Percentiles rank a stretch among this genome's conserved stretches.
Conservation (phyloP, 176 grass and related monocot species). For the Urochloa ruziziensis region DNA sequence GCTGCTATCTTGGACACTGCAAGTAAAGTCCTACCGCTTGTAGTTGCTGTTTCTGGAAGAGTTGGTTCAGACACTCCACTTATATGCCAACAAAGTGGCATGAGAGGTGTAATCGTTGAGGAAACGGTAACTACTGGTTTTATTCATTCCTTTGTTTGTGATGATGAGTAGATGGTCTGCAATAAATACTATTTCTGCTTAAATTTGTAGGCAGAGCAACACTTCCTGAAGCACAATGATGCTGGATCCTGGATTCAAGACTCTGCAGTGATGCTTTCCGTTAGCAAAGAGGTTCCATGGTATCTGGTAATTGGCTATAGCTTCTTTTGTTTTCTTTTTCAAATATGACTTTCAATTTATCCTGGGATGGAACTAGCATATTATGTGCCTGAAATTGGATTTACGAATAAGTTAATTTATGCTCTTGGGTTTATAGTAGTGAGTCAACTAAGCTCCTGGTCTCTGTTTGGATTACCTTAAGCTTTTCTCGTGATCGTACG, state of each 20-base stretch:
- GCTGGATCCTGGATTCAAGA: conserved; percentile 98
- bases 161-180: not conserved
- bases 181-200: conserved; percentile 14
- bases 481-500: not conserved
- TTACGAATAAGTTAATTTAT: not conserved
- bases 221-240: conserved; percentile 97
- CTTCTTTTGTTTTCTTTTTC: conserved; percentile 14
- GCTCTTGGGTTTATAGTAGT: not conserved
- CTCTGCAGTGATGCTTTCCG: conserved; percentile 79
- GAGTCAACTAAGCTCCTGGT: not conserved
- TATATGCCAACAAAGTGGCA: conserved; percentile 85
- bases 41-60: conserved; percentile 79
- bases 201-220: conserved; percentile 77
- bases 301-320: conserved; percentile 68
- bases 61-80: conserved; percentile 88
- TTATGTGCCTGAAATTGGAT: not conserved
- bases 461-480: not conserved
- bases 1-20: conserved; percentile 80
- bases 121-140: conserved; percentile 64
- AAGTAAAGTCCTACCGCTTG: conserved; percentile 75
- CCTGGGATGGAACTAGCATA: not conserved
- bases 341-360: not conserved
- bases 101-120: conserved; percentile 88
- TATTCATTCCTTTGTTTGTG: not conserved
- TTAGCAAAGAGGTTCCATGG: conserved; percentile 92